Conservation (phyloP, 768 basidiomycete species). For the Pleurotus platypus region DNA sequence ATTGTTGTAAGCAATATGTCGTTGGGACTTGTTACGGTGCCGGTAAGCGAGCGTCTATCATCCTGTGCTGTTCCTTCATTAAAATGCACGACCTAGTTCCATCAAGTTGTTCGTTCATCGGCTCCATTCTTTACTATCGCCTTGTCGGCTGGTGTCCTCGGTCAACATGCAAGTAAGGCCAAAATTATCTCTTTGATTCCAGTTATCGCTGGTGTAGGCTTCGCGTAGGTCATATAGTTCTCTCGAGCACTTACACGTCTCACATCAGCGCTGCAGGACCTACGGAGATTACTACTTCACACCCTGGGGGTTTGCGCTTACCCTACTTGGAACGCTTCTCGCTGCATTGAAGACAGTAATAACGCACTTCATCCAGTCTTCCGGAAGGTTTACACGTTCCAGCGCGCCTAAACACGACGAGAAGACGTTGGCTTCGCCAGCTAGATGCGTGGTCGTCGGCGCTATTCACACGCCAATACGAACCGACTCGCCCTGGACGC, state of each 20-base stretch:
- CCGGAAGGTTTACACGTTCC: conserved; percentile 14
- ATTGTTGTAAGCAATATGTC: conserved; percentile 94
- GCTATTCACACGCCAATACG: not conserved
- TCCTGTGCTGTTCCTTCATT: conserved; percentile 1
- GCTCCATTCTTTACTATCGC: conserved; percentile 91
- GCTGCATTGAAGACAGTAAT: conserved; percentile 93
- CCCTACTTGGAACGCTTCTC: conserved; percentile 85
- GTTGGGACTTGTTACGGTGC: conserved; percentile 83
- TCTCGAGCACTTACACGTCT: conserved; percentile 4
- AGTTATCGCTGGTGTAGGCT: conserved; percentile 85
- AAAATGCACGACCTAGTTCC: conserved; percentile 57
- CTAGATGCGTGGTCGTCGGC: not conserved
- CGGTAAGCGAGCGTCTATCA: conserved; percentile 47
- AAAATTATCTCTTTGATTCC: conserved; percentile 78
- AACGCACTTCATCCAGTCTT: conserved; percentile 77
- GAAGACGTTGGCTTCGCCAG: conserved; percentile 6
- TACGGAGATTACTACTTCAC: conserved; percentile 97
- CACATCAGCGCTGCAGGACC: conserved; percentile 46
- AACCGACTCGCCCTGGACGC: not conserved
- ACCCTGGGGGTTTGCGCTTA: conserved; percentile 76
- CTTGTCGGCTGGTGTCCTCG: conserved; percentile 68
- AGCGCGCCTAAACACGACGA: conserved; percentile 5
- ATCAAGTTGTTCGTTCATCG: conserved; percentile 92
- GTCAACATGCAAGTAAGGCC: conserved; percentile 49
- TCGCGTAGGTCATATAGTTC: conserved; percentile 61